Base-by-base conservation (phyloP, 129 eudicot genomes). In the Oenanthe sinensis region DNA sequence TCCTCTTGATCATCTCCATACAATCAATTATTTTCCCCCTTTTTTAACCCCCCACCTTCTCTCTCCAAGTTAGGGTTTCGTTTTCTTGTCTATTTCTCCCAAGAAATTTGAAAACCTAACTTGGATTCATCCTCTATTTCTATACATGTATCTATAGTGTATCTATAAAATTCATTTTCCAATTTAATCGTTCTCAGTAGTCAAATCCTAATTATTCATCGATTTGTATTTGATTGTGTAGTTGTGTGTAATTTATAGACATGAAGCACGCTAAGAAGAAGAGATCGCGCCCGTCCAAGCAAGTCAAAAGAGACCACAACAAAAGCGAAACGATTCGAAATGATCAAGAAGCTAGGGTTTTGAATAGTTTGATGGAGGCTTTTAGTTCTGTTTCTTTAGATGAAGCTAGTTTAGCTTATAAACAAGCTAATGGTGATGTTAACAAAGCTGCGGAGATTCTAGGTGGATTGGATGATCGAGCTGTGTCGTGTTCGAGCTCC, bases 211-310 rank as follows among this genome's bases (percentile, higher is more conserved):
- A 12, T 72, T 8, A n/a, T 65, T 65, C 8, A 4, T 65, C 71
- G 71, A 4, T 30, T 67, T 36, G 65, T 55, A 8, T 63, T 37
- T 28, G 13, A 26, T 63, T 63, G 40, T 67, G 16, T 33, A 33
- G 1, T 30, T 7, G 40, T 47, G 71, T 63, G 19, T 65, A 2
- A 26, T 28, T 42, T 65, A 44, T 60, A 60, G 82, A 72, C 3
- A 92, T 90, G 97, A 92, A 86, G 89, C 88, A 92, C 28, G 45
- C 86, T 82, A 91, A 86, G 93, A 93, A 88, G 88, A 93, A 83
- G 87, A 83, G 91, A 62, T 85, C 85, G 1, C 69, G 81, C n/a
- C 86, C 82, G 30, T 69, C 87, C 28, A 85, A 79, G 28, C 84
- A 80, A 28, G 79, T 67, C 12, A 39, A 79, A 12, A 36, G 84